Evolutionary conservation across 2,329 filamentous ascomycete species (phyloP), one percentile per base, ranked within the genome.

Genomic region (Claviceps pazoutovae): DNA sequence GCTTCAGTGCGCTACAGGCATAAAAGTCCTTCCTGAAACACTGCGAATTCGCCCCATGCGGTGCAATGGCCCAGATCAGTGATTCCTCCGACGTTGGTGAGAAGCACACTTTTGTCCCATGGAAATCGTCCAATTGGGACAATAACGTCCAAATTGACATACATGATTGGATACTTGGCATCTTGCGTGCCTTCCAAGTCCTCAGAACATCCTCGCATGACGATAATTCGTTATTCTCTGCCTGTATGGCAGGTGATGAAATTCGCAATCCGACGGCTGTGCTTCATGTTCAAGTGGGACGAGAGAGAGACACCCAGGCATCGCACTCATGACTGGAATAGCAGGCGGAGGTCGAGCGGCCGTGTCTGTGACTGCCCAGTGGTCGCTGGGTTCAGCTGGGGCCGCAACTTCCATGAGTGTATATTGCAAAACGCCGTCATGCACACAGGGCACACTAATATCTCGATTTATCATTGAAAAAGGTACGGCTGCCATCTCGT

Each of bases 351-450:
- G 49, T 21, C 46, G 52, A 45, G 45, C 46, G 2, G 49, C 23
- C 21, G 48, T 53, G 8, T 53, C 64, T 38, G 62, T 62, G 17
- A 73, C 58, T 16, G 63, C 63, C 66, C 68, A 71, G 55, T 69
- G 61, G 51, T 66, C 64, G 37, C 66, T 65, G 1, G 64, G 57
- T 45, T 68, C 64, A 51, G 60, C 63, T 16, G 65, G 62, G 42
- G 66, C 66, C 41, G 71, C 63, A 44, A 74, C 62, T 54, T 74
- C 71, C 69, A 74, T 72, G 49, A 74, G 54, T 8, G 67, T 69
- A 58, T 78, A 77, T 51, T 71, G 68, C 44, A 77, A 57, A 21
- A 69, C 61, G 11, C 73, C 74, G 39, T 71, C 67, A 53, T 70
- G 66, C 36, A 72, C 65, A 47, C 67, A 65, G 48, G 74, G 74